Evolutionary conservation across 2,329 filamentous ascomycete genomes (phyloP).

Genomic region (Ophiostoma perfectum): DNA sequence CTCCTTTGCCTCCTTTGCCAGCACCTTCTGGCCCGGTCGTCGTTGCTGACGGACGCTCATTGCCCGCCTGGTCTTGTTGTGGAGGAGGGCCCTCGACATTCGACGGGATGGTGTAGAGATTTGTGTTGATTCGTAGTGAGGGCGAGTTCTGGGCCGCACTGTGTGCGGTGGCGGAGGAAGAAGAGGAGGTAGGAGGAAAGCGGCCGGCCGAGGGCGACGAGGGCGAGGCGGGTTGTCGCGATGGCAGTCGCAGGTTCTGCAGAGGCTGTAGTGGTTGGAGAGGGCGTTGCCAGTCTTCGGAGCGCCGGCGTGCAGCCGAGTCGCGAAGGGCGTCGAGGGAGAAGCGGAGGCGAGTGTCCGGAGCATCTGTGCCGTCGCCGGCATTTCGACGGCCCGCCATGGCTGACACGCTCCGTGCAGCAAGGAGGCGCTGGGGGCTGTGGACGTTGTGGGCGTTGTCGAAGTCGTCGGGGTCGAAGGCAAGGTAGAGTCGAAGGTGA

Average conservation of each 20-base stretch:
- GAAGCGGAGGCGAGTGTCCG: constrained; percentile 16
- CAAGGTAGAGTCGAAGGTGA: background rate
- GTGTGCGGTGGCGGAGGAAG: background rate
- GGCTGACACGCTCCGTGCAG: too few relatives aligned
- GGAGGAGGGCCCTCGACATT: constrained; percentile 23
- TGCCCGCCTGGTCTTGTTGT: background rate
- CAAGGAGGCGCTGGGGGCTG: background rate
- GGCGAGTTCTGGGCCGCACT: constrained; percentile 14
- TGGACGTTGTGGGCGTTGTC: background rate
- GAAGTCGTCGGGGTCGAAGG: background rate
- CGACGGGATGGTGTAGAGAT: constrained; percentile 34
- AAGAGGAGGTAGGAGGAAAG: background rate
- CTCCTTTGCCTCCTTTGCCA: background rate
- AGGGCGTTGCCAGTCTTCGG: constrained; percentile 7
- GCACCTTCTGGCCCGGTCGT: background rate
- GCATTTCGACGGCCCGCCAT: constrained; percentile 12
- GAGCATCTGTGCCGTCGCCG: constrained; percentile 2
- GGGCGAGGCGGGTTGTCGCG: constrained; percentile 5
- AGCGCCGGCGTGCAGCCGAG: background rate
- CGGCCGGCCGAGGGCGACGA: background rate
- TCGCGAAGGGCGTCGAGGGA: constrained; percentile 19
- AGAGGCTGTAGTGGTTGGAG: constrained; percentile 9
- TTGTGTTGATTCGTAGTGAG: constrained; percentile 26
- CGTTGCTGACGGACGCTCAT: background rate
- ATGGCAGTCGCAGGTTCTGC: background rate